phyloP scores from a whole-genome alignment of 2,329 filamentous ascomycete genomes.

The Fusarium sp. region DNA sequence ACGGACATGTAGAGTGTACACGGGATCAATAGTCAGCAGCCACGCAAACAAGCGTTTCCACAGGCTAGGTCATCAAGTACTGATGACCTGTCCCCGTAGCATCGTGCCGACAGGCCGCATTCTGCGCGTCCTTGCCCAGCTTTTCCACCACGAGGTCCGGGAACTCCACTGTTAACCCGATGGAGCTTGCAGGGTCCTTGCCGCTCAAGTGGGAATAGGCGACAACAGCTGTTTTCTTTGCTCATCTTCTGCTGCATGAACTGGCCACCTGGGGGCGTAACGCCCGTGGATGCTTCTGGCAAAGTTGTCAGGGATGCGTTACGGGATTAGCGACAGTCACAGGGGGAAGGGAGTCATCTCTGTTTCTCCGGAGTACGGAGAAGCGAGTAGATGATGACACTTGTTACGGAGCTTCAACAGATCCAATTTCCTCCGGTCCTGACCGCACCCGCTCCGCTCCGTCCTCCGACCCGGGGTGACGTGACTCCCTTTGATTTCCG shows the following conservation, averaged over 20 bases:
- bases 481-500: background rate
- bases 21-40: conserved; percentile 1
- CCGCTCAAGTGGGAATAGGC: conserved; percentile 11
- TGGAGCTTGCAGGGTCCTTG: conserved; percentile 20
- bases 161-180: conserved; percentile 20
- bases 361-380: background rate
- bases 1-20: conserved; percentile 16
- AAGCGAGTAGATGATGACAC: conserved; percentile 1
- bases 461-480: background rate
- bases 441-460: conserved; percentile 3
- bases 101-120: background rate
- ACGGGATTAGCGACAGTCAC: conserved; percentile 9
- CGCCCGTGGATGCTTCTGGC: conserved; percentile 4
- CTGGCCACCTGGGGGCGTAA: conserved; percentile 30
- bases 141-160: conserved; percentile 25
- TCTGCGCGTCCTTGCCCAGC: background rate
- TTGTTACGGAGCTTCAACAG: background rate
- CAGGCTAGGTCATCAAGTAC: background rate
- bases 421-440: conserved; percentile 10
- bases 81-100: background rate
- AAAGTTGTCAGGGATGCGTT: background rate
- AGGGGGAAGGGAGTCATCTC: background rate
- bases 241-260: conserved; percentile 33
- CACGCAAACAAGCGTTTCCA: conserved; percentile 4
- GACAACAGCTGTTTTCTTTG: conserved; percentile 19